These are phyloP conservation scores for Ceratocystis lukuohia DNA, from an alignment of 2,329 filamentous ascomycete genomes.

Conservation along the genomic window DNA sequence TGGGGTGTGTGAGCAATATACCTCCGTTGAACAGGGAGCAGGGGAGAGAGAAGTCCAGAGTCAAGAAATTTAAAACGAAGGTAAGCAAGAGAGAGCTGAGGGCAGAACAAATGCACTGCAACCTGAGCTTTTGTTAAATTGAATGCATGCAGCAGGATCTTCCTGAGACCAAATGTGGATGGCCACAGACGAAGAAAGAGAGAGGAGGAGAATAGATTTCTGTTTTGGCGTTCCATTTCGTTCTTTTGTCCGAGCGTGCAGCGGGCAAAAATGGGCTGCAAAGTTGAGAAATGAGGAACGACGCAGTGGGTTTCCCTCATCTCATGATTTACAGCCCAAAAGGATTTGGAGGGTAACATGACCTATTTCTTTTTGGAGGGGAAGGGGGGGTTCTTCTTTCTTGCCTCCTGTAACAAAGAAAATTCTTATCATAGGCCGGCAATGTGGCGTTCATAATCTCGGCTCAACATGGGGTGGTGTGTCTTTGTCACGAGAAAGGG, in stretches of 20 bases:
- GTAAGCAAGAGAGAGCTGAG: neutral
- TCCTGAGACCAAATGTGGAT: neutral
- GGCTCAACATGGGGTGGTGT: neutral
- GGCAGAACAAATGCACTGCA: neutral
- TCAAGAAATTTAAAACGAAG: neutral
- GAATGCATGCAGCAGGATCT: constrained; percentile 5
- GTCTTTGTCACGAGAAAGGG: neutral
- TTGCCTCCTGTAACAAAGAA: neutral
- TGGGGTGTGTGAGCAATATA: neutral
- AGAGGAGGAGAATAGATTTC: neutral
- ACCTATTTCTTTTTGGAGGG: neutral
- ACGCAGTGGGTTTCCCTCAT: neutral
- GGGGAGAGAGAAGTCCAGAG: neutral
- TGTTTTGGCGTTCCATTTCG: neutral
- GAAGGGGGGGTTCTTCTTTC: neutral
- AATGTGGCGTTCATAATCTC: constrained; percentile 4
- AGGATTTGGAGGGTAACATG: neutral
- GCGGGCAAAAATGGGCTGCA: neutral
- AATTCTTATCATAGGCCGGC: neutral
- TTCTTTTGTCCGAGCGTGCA: neutral
- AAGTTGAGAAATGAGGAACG: neutral
- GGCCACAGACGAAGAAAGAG: neutral
- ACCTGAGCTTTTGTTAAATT: neutral
- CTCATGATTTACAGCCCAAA: neutral
- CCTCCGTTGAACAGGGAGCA: neutral